A percentile compares a stretch with the other conserved stretches of the same genome.
Evolutionary conservation across 2,329 filamentous ascomycete genomes (phyloP).

Genomic region (Sporothrix pseudoabietina): DNA sequence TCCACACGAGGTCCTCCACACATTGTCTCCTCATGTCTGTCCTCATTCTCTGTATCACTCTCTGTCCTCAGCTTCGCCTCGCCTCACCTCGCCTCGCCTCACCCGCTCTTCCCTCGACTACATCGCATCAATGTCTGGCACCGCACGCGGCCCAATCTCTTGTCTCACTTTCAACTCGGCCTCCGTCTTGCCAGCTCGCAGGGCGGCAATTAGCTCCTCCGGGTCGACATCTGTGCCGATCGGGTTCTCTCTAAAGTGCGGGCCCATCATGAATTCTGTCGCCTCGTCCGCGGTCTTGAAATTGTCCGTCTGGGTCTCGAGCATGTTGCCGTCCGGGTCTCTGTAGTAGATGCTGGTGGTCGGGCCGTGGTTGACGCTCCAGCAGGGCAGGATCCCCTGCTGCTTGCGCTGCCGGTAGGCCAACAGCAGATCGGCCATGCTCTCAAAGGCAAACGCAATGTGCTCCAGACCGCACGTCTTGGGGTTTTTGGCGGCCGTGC

Average conservation of each 20-base stretch:
- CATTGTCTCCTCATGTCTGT: neutral
- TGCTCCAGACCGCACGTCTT: slow-evolving; percentile 45
- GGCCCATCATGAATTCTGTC: slow-evolving; percentile 44
- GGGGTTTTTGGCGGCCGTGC: slow-evolving; percentile 31
- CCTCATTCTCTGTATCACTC: too few relatives aligned
- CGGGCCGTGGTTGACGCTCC: slow-evolving; percentile 52
- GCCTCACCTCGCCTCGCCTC: neutral
- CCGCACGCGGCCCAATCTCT: slow-evolving; percentile 36
- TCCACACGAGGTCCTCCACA: neutral
- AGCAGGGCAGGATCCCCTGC: slow-evolving; percentile 45
- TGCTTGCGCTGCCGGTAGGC: slow-evolving; percentile 45
- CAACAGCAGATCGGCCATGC: slow-evolving; percentile 42
- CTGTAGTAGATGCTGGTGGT: slow-evolving; percentile 52
- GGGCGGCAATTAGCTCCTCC: slow-evolving; percentile 44
- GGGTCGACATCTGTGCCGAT: slow-evolving; percentile 50
- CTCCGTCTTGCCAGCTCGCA: slow-evolving; percentile 38
- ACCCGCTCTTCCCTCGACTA: neutral
- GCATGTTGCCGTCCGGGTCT: slow-evolving; percentile 52
- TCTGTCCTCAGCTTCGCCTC: neutral
- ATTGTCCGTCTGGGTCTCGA: slow-evolving; percentile 53
- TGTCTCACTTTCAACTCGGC: slow-evolving; percentile 37
- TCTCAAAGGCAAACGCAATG: slow-evolving; percentile 47
- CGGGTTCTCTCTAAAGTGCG: slow-evolving; percentile 47
- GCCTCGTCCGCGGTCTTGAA: slow-evolving; percentile 46
- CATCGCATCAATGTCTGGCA: slow-evolving; percentile 27